Conservation (phyloP, 2,329 filamentous ascomycete genomes). For the Mycocentrospora acerina region DNA sequence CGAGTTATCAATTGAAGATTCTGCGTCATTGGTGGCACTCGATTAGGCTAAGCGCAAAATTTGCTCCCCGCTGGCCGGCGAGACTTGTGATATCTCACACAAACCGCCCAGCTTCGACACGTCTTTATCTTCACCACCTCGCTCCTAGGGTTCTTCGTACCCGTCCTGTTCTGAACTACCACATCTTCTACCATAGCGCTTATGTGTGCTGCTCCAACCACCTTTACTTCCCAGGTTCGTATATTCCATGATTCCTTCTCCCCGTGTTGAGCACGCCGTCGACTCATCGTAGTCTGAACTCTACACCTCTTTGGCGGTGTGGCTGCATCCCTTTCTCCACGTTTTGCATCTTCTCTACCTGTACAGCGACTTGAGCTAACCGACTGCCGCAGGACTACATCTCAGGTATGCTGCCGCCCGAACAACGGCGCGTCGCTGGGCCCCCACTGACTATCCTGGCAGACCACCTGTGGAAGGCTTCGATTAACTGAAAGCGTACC, state of each 20-base stretch:
- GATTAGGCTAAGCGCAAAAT: constrained; percentile 6
- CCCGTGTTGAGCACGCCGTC: constrained; percentile 30
- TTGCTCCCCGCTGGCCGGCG: constrained; percentile 6
- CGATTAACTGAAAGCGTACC: constrained; percentile 56
- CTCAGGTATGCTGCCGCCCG: constrained; percentile 52
- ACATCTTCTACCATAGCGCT: constrained; percentile 35
- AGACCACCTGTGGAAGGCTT: constrained; percentile 70
- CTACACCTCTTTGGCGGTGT: constrained; percentile 6
- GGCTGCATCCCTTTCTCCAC: constrained; percentile 7
- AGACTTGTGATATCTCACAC: constrained; percentile 20
- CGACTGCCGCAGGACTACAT: constrained; percentile 59
- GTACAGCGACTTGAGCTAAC: constrained; percentile 39
- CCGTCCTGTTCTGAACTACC: constrained; percentile 29
- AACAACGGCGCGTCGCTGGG: constrained; percentile 15
- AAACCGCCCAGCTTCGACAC: constrained; percentile 12
- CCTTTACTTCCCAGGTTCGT: constrained; percentile 57
- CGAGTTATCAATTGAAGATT: constrained; percentile 9
- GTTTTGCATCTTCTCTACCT: constrained; percentile 6
- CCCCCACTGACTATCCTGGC: constrained; percentile 25
- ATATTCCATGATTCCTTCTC: constrained; percentile 29
- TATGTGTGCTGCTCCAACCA: constrained; percentile 54
- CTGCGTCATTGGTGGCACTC: constrained; percentile 14
- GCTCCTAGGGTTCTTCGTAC: constrained; percentile 23
- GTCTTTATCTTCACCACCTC: constrained; percentile 10
- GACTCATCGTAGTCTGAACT: constrained; percentile 21